phyloP scores from a whole-genome alignment of 2,329 filamentous ascomycete species.

The Talaromyces pinophilus region DNA sequence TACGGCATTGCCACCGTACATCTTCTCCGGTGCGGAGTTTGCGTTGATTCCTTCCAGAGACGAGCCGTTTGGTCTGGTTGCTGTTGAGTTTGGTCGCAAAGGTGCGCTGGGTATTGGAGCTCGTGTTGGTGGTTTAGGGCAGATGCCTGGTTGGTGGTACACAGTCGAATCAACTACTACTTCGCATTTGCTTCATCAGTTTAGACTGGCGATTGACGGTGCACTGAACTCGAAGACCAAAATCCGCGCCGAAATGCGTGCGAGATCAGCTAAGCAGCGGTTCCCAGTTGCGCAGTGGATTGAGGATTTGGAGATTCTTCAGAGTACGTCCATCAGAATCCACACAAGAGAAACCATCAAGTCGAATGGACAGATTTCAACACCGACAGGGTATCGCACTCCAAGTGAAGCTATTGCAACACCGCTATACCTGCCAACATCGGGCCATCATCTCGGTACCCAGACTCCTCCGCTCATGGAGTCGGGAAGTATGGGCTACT shows the following conservation, averaged over 20 bases:
- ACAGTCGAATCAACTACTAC: constrained; percentile 67
- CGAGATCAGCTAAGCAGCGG: constrained; percentile 64
- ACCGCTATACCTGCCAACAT: constrained; percentile 31
- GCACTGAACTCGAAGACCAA: constrained; percentile 60
- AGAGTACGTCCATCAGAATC: constrained; percentile 61
- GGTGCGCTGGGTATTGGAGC: constrained; percentile 67
- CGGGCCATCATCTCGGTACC: constrained; percentile 32
- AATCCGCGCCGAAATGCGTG: constrained; percentile 63
- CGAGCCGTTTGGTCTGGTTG: constrained; percentile 68
- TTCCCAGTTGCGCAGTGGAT: constrained; percentile 70
- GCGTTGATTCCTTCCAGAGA: constrained; percentile 68
- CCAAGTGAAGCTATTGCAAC: constrained; percentile 42
- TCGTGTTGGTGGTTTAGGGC: constrained; percentile 66
- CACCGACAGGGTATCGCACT: constrained; percentile 47
- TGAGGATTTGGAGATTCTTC: constrained; percentile 63
- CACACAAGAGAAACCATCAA: constrained; percentile 49
- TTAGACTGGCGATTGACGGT: constrained; percentile 63
- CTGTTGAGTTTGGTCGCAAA: constrained; percentile 68
- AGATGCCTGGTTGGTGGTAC: constrained; percentile 73
- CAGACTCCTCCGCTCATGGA: constrained; percentile 40
- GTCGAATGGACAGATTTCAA: constrained; percentile 35
- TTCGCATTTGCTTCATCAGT: constrained; percentile 64
- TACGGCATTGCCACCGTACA: constrained; percentile 65
- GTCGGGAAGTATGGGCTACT: constrained; percentile 34
- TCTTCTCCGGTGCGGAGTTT: constrained; percentile 69